Evolutionary conservation across 129 eudicot species (phyloP).

Genomic region (Scalesia atractyloides): DNA sequence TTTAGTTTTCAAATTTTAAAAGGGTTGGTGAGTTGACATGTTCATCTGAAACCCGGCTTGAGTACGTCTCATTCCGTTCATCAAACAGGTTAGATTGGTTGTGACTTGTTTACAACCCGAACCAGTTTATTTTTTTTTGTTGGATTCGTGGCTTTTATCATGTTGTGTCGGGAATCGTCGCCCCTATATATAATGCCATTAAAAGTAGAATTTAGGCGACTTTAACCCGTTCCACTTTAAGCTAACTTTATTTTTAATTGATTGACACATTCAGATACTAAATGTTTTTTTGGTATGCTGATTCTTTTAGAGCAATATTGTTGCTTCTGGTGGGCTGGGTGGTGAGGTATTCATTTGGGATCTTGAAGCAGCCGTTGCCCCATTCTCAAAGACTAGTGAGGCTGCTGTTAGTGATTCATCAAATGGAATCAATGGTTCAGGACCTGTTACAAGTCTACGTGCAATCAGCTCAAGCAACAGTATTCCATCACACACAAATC

Average conservation of each 20-base stretch:
- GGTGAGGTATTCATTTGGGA: constrained; percentile 96
- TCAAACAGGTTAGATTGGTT: neutral
- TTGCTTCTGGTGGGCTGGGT: constrained; percentile 93
- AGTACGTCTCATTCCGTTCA: neutral
- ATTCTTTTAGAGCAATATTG: constrained; percentile 57
- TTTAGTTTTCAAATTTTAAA: neutral
- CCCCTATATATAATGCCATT: neutral
- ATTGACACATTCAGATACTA: constrained; percentile 15
- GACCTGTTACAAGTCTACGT: constrained; percentile 62
- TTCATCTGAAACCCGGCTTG: neutral
- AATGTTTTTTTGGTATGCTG: neutral
- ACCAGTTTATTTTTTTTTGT: neutral
- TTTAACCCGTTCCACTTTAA: neutral
- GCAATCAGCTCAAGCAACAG: constrained; percentile 72
- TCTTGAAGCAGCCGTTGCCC: constrained; percentile 83
- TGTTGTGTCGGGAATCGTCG: neutral
- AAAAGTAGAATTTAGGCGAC: neutral
- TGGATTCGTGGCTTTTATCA: neutral
- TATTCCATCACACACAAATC: constrained; percentile 65
- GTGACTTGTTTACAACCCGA: neutral
- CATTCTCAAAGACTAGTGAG: constrained; percentile 59
- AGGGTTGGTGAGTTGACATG: neutral
- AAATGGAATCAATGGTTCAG: constrained; percentile 57
- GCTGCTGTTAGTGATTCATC: constrained; percentile 52
- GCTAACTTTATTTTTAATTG: neutral